Conservation (phyloP, 208 protist genomes). For the Phytomonas serpens region DNA sequence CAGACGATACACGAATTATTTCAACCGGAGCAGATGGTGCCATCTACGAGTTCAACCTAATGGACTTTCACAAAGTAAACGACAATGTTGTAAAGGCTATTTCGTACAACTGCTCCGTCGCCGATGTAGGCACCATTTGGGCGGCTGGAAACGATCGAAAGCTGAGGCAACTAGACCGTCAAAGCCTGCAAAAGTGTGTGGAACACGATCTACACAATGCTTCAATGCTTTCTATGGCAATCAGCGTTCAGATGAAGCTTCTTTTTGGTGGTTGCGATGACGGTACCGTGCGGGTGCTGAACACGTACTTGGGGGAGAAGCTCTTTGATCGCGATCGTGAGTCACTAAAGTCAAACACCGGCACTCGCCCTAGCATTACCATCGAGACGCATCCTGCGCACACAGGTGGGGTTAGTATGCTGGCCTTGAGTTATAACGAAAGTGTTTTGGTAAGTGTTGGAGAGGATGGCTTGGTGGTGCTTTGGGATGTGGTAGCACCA, state of each 20-base stretch:
- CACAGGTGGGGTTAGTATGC: constrained; percentile 66
- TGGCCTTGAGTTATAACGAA: constrained; percentile 90
- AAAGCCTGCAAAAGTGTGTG: constrained; percentile 38
- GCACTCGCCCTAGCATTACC: constrained; percentile 38
- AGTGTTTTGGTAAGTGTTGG: constrained; percentile 89
- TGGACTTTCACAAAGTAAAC: constrained; percentile 87
- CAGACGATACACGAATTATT: constrained; percentile 90
- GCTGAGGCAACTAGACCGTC: constrained; percentile 82
- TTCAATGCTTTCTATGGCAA: constrained; percentile 77
- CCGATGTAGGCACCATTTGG: constrained; percentile 83
- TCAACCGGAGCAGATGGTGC: constrained; percentile 92
- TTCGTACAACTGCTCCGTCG: constrained; percentile 86
- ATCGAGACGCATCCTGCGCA: constrained; percentile 86
- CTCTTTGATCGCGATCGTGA: constrained; percentile 14
- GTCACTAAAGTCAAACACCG: constrained; percentile 4
- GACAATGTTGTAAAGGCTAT: constrained; percentile 91
- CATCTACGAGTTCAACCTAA: constrained; percentile 93
- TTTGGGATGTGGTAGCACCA: constrained; percentile 88
- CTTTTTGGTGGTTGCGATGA: constrained; percentile 91
- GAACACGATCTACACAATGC: constrained; percentile 71
- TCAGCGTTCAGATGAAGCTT: constrained; percentile 86
- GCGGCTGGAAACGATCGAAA: constrained; percentile 92
- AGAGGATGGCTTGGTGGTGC: constrained; percentile 90
- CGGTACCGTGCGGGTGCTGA: constrained; percentile 89
- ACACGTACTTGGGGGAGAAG: constrained; percentile 83